Conservation (phyloP, 2,329 filamentous ascomycete genomes). For the Calonectria pauciramosa region DNA sequence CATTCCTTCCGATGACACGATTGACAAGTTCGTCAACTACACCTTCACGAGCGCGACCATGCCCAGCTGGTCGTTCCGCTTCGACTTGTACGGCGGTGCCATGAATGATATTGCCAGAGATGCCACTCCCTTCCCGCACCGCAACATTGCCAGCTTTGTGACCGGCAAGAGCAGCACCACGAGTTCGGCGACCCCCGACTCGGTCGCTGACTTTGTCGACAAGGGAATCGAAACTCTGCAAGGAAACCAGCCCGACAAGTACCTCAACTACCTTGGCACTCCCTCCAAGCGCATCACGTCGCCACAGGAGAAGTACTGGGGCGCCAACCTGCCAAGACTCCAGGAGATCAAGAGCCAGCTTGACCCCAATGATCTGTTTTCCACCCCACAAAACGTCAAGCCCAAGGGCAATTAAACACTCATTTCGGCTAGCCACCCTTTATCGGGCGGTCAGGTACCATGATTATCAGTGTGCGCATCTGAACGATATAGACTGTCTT, state of each 20-base stretch:
- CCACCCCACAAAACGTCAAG: background rate
- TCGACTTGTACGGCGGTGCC: constrained; percentile 2
- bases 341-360: background rate
- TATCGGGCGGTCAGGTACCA: background rate
- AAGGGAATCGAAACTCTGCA: background rate
- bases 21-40: background rate
- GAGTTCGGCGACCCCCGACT: too few species aligned
- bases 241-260: constrained; percentile 4
- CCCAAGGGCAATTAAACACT: background rate
- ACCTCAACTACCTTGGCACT: background rate
- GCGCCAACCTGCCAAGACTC: background rate
- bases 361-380: constrained; percentile 3
- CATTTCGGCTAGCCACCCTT: background rate
- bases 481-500: background rate
- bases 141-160: background rate
- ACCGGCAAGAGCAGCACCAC: background rate
- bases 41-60: background rate
- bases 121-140: constrained; percentile 2
- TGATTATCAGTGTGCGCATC: background rate
- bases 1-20: background rate
- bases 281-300: background rate
- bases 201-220: background rate
- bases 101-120: background rate
- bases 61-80: background rate
- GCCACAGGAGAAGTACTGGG: constrained; percentile 14